Conservation (phyloP, 805 yeast species). For the Teunomyces cretensis region DNA sequence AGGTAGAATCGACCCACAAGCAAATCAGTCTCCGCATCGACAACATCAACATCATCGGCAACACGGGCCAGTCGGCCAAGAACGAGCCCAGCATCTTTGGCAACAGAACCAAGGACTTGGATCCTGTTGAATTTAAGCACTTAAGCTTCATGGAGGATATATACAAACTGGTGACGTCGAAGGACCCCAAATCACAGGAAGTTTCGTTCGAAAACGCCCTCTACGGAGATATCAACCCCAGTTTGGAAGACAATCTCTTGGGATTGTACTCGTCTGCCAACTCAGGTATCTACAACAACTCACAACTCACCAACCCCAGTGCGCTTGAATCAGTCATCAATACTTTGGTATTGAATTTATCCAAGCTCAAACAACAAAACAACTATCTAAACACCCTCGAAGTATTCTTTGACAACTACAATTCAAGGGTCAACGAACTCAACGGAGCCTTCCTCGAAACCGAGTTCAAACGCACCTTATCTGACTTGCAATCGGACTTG, state of each 20-base stretch:
- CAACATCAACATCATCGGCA: constrained; percentile 59
- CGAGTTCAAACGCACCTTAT: constrained; percentile 15
- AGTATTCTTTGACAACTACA: constrained; percentile 53
- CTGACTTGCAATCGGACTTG: constrained; percentile 15
- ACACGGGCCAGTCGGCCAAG: constrained; percentile 13
- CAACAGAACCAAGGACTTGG: constrained; percentile 12
- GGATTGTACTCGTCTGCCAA: constrained; percentile 48
- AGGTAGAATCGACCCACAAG: constrained; percentile 65
- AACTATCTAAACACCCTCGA: constrained; percentile 55
- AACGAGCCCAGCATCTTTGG: constrained; percentile 1
- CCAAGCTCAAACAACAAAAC: constrained; percentile 59
- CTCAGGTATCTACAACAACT: constrained; percentile 58
- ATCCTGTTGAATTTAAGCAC: constrained; percentile 33
- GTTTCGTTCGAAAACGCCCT: constrained; percentile 54
- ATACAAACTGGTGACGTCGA: constrained; percentile 7
- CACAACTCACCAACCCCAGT: constrained; percentile 60
- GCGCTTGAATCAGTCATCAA: constrained; percentile 56
- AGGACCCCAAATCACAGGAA: background rate
- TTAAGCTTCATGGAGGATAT: constrained; percentile 36
- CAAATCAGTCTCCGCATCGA: constrained; percentile 85
- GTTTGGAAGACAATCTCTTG: constrained; percentile 49
- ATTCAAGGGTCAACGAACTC: constrained; percentile 21
- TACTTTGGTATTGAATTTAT: constrained; percentile 52
- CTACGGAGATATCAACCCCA: constrained; percentile 57
- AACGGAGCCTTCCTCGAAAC: constrained; percentile 24